Evolutionary conservation across 2,329 filamentous ascomycete genomes (phyloP), one percentile per base, ranked within the genome.

Genomic region (Colletotrichum liaoningense): DNA sequence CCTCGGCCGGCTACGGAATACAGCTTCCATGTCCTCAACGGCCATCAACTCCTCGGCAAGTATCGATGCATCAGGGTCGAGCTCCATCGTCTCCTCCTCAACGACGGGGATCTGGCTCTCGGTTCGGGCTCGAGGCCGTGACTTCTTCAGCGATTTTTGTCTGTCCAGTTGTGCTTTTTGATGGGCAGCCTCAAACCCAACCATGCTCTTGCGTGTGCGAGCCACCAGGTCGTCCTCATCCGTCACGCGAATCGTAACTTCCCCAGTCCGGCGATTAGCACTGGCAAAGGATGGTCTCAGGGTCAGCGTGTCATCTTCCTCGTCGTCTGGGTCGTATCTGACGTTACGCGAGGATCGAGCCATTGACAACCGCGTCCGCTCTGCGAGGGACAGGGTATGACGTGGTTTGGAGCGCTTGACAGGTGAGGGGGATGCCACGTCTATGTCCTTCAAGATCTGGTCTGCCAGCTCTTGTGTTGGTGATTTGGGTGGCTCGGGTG

Each of bases 301-400:
- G 5, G 57, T 67, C 77, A 46, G 77, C 42, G 46, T 76, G 56
- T 75, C 78, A 9, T 77, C 74, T 0, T 83, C 79, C 22, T 86
- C 82, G n/a, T 78, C 75, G 14, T 77, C 75, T 1, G 76, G 67
- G 11, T 78, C 75, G 42, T 79, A 60, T 22, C 65, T 46, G 77
- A 78, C 65, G 24, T 67, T 66, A 19, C 81, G 82, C 1, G 90
- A 88, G 59, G 89, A 85, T 3, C 91, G 87, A 0, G 92, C 90
- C 91, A 98, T 96, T 22, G 94, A 95, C 67, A 95, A 87, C 22
- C 93, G 91, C 0, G 95, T 97, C 60, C 95, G 92, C 79, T 97
- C 95, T 4, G 93, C 89, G 0, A 97, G 87, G 0, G 92, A 92
- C 9, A 93, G 82, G 0, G 87, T 88, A 63, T 90, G 89, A 0